Percentiles rank a stretch among this genome's conserved stretches.
Conservation (phyloP, 2,329 filamentous ascomycete genomes). For the Arthrobotrys sinensis region DNA sequence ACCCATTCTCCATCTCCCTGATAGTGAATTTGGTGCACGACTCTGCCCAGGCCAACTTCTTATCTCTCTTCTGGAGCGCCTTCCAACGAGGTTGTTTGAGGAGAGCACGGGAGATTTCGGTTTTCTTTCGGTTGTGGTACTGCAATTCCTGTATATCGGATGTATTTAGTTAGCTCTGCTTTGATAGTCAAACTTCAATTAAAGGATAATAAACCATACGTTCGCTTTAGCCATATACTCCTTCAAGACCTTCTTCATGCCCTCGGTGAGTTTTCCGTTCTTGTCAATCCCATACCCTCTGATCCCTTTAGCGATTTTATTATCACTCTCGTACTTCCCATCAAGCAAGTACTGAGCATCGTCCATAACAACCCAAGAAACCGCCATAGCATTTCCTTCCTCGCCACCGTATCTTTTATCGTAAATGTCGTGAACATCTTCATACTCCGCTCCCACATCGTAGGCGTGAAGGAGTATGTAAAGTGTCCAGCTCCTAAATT, state of each 20-base stretch:
- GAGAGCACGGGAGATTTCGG: not conserved
- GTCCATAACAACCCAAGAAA: not conserved
- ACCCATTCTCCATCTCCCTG: not conserved
- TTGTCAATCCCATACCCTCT: not conserved
- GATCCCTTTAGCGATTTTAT: not conserved
- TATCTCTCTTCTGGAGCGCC: slow-evolving; percentile 6
- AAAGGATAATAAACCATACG: not conserved
- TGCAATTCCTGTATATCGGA: not conserved
- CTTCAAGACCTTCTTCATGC: slow-evolving; percentile 1
- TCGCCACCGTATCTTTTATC: slow-evolving; percentile 35
- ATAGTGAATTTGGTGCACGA: slow-evolving; percentile 21
- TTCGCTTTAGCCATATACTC: not conserved
- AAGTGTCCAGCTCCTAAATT: slow-evolving; percentile 4
- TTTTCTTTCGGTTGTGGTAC: not conserved
- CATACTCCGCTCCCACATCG: slow-evolving; percentile 34
- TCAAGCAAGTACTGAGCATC: slow-evolving; percentile 11
- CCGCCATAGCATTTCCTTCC: not conserved
- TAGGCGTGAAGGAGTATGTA: slow-evolving; percentile 41
- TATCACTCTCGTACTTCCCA: not conserved
- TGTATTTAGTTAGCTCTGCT: not conserved
- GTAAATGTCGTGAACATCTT: slow-evolving; percentile 31
- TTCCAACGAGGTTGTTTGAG: slow-evolving; percentile 8
- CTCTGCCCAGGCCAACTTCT: slow-evolving; percentile 13
- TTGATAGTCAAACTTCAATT: not conserved
- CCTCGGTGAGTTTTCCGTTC: not conserved